Conservation (phyloP, 805 yeast species). For the Kodamaea kaohsiungensis region DNA sequence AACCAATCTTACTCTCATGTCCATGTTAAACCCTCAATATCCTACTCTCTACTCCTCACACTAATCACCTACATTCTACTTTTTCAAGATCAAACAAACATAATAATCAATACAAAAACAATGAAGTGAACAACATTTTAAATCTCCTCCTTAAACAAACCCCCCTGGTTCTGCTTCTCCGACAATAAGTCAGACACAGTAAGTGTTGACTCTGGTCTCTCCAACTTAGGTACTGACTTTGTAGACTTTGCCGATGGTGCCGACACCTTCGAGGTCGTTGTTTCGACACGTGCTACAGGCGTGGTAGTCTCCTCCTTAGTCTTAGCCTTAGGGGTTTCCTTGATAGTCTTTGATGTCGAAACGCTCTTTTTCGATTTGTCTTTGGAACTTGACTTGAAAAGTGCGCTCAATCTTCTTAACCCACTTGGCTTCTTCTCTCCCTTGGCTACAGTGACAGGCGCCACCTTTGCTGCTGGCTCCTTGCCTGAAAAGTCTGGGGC, state of each 20-base stretch:
- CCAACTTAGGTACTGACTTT: neutral
- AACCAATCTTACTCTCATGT: too few relatives aligned
- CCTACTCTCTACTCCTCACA: too few relatives aligned
- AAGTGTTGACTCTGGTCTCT: slow-evolving; percentile 6
- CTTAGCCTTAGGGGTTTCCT: neutral
- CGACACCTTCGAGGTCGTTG: slow-evolving; percentile 1
- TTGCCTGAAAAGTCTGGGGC: slow-evolving; percentile 3
- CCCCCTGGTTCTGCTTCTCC: slow-evolving; percentile 32
- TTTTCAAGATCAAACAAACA: neutral
- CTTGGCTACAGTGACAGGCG: slow-evolving; percentile 4
- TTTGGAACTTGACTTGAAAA: slow-evolving; percentile 15
- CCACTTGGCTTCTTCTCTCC: slow-evolving; percentile 13
- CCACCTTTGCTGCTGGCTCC: slow-evolving; percentile 3
- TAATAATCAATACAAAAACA: slow-evolving; percentile 1
- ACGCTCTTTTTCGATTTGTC: slow-evolving; percentile 5
- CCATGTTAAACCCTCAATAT: too few relatives aligned
- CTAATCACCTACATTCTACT: neutral
- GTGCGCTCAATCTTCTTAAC: slow-evolving; percentile 22
- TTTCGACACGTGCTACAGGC: slow-evolving; percentile 12
- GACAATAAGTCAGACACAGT: slow-evolving; percentile 33
- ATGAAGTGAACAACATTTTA: slow-evolving; percentile 13
- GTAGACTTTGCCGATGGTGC: neutral
- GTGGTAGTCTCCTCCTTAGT: slow-evolving; percentile 6
- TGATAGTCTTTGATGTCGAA: slow-evolving; percentile 6
- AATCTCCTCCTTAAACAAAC: slow-evolving; percentile 45